A percentile compares a stretch with the other conserved stretches of the same genome.
Evolutionary conservation across 225 moss, liverwort and hornwort genomes (phyloP).

Genomic region (Sphagnum contortum): DNA sequence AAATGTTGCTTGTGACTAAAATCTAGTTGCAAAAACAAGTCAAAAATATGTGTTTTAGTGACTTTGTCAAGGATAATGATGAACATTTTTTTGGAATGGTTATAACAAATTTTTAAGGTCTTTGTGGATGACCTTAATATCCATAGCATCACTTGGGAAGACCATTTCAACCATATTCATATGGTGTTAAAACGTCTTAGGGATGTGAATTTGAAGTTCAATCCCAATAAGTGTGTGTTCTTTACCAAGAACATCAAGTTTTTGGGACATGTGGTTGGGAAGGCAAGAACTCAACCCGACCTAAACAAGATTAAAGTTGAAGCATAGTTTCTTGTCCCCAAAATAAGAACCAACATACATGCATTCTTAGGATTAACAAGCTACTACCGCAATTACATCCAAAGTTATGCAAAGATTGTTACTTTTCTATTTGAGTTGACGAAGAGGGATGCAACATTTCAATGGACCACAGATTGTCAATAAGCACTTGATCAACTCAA

Average conservation of each 20-base stretch:
- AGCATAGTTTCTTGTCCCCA: background rate
- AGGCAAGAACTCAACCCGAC: background rate
- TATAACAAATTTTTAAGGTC: no score
- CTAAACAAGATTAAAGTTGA: background rate
- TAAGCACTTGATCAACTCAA: background rate
- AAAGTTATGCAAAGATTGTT: background rate
- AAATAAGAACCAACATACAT: background rate
- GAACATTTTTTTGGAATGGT: no score
- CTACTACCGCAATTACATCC: constrained; percentile 1
- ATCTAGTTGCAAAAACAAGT: no score
- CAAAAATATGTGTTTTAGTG: no score
- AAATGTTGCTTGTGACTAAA: no score
- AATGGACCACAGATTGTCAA: background rate
- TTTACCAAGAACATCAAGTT: background rate
- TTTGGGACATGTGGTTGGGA: background rate
- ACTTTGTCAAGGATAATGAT: no score
- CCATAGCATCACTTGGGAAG: background rate
- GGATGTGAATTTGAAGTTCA: background rate
- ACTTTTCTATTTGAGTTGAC: background rate
- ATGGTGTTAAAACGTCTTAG: background rate
- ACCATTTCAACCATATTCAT: background rate
- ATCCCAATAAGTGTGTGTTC: constrained; percentile 1
- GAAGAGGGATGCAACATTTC: background rate
- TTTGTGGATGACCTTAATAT: constrained; percentile 1
- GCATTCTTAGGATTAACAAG: background rate